Evolutionary conservation across 2,329 filamentous ascomycete genomes (phyloP), one percentile per base, ranked within the genome.

Genomic region (Aureobasidium sp.): DNA sequence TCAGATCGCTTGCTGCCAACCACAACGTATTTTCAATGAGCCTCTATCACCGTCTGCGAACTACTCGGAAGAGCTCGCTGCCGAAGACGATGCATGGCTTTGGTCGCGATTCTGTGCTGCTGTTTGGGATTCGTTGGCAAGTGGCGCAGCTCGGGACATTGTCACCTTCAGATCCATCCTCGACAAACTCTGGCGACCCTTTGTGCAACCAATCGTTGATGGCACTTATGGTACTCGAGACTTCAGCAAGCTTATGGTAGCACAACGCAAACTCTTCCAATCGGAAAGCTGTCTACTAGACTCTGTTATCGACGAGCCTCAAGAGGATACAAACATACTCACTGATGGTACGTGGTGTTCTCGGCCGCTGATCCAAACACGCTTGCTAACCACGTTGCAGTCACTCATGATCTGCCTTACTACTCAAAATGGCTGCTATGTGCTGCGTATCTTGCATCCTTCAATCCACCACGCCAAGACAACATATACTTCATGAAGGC

Each of bases 41-140:
- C 60, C 75, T 57, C 58, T 70, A 68, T 66, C 70, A 63, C 50
- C 68, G 56, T 65, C 80, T 10, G 79, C 82, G 66, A 77, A 80
- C 61, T 79, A 80, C 66, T 77, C 77, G 8, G 70, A 74, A 41
- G 75, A 79, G 46, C 67, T 75, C 15, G 76, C 79, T 78, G 67
- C 76, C 72, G 69, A 85, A 79, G 76, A 86, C 78, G 87, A 87
- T 10, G 72, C 76, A 27, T 88, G 88, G 74, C 82, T 93, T 17
- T 94, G 89, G 88, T 79, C 84, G 15, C 86, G 91, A 48, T 97
- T 96, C 77, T 85, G 87, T 65, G 85, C 85, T 53, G 90, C 90
- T 5, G 86, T 96, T 15, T 94, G 95, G 80, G 94, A 99, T 71
- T 86, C 92, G 0, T 80, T 97, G 13, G 85, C 88, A 53, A 90